Evolutionary conservation across 2,329 filamentous ascomycete genomes (phyloP), one percentile per base, ranked within the genome.

Genomic region (Neocucurbitaria cava): DNA sequence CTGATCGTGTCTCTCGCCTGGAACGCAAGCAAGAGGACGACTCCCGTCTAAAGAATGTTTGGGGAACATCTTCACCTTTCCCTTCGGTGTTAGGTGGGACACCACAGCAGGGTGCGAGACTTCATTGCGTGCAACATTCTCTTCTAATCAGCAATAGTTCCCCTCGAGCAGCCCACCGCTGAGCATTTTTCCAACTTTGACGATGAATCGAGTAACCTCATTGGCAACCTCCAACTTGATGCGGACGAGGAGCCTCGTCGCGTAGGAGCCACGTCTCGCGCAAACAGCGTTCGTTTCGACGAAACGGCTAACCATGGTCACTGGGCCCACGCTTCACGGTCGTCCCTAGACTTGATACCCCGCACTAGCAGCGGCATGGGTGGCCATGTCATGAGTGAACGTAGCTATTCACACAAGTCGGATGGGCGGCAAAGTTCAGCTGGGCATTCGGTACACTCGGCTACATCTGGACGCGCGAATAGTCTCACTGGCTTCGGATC

Each of bases 231-330:
- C 53, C 91, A 93, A 54, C 82, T 98, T 6, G 94, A 96, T 61
- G 85, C 89, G 5, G 93, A 96, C 58, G 92, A 98, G 59, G 90
- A 93, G 71, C 90, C 90, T 28, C 88, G 92, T 52, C 87, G 92
- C 33, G 86, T 94, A 59, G 91, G 95, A 49, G 91, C 91, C 18
- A 89, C 92, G 17, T 99, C 95, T 17, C 86, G 95, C 65, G 94
- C 95, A 43, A 98, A 98, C 73, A 98, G 95, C 71, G 95, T 99
- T 64, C 90, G 95, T 33, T 99, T 99, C 69, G 95, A 98, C 71
- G 94, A 98, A 74, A 96, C 92, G 70, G 93, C 94, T 13, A 87
- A 96, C 65, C 92, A 96, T 66, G 90, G 91, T 43, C 92, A 92
- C 74, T 96, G 95, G 86, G 89, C 88, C 33, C 91, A 96, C 69